Evolutionary conservation across 352 stramenopile genomes (phyloP).

Genomic region (Globisporangium irregulare): DNA sequence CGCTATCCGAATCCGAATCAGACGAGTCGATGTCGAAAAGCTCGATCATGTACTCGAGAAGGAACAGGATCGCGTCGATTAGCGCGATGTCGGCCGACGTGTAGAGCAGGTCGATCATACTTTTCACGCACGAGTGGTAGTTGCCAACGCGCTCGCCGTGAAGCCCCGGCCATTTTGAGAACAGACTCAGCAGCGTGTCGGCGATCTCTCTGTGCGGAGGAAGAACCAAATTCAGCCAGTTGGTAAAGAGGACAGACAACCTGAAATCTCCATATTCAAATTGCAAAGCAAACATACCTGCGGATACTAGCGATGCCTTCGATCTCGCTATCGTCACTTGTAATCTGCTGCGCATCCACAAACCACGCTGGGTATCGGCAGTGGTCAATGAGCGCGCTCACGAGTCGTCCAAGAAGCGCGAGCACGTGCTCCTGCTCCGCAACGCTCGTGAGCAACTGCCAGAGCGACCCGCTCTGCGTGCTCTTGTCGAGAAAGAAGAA

Average conservation of each 20-base stretch:
- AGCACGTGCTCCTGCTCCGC: slow-evolving; percentile 35
- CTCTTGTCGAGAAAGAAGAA: slow-evolving; percentile 84
- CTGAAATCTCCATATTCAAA: not conserved
- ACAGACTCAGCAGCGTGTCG: slow-evolving; percentile 79
- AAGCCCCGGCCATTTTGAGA: slow-evolving; percentile 70
- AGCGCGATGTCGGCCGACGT: slow-evolving; percentile 49
- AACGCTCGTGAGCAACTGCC: slow-evolving; percentile 31
- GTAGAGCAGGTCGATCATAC: slow-evolving; percentile 49
- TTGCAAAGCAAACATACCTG: slow-evolving; percentile 32
- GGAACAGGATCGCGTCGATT: slow-evolving; percentile 65
- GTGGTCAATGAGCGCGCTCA: slow-evolving; percentile 59
- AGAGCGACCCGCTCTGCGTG: slow-evolving; percentile 39
- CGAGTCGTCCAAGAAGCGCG: slow-evolving; percentile 52
- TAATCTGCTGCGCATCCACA: slow-evolving; percentile 47
- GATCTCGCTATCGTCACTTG: slow-evolving; percentile 55
- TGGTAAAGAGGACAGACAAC: not conserved
- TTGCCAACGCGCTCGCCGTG: slow-evolving; percentile 31
- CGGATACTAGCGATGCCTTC: slow-evolving; percentile 48
- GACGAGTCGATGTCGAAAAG: slow-evolving; percentile 83
- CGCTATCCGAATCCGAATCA: slow-evolving; percentile 50
- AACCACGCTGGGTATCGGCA: slow-evolving; percentile 66
- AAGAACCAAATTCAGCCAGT: not conserved
- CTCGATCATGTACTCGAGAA: slow-evolving; percentile 76
- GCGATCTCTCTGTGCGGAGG: slow-evolving; percentile 57
- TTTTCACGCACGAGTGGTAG: slow-evolving; percentile 56